These are phyloP conservation scores for Neofusicoccum umdonicola DNA, from an alignment of 2,329 filamentous ascomycete genomes.

Conservation along the genomic window DNA sequence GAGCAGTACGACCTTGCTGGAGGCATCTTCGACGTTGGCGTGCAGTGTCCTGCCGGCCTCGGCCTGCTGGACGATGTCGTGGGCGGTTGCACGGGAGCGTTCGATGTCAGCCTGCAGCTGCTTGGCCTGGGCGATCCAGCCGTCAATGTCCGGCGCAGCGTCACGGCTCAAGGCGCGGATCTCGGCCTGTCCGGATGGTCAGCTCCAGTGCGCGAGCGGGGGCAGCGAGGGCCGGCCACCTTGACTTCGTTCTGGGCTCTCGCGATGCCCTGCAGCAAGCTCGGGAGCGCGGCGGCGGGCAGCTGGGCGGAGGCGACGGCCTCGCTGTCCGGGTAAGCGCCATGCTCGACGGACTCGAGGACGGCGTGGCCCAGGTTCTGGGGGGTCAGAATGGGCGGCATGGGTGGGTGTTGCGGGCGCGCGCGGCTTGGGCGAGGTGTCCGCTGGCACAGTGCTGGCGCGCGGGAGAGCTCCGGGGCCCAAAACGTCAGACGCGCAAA, in stretches of 20 bases:
- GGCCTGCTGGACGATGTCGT: constrained; percentile 75
- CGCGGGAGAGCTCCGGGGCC: constrained; percentile 13
- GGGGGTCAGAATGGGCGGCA: constrained; percentile 28
- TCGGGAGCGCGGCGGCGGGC: constrained; percentile 47
- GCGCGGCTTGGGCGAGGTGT: background rate
- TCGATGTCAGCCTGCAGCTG: constrained; percentile 83
- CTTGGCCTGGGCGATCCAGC: constrained; percentile 83
- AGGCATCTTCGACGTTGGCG: constrained; percentile 61
- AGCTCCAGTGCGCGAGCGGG: constrained; percentile 22
- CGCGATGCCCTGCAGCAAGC: constrained; percentile 50
- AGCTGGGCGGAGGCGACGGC: constrained; percentile 54
- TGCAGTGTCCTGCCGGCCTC: constrained; percentile 66
- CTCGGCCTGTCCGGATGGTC: constrained; percentile 53
- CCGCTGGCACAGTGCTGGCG: background rate
- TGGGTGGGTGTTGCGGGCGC: background rate
- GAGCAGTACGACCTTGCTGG: constrained; percentile 54
- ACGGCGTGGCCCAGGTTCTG: constrained; percentile 57
- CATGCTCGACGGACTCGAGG: constrained; percentile 61
- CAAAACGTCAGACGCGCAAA: constrained; percentile 1
- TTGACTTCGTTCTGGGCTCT: constrained; percentile 55
- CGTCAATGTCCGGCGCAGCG: constrained; percentile 74
- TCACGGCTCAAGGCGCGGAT: constrained; percentile 75
- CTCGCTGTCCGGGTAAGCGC: constrained; percentile 57
- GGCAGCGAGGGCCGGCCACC: constrained; percentile 32
- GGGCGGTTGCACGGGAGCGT: constrained; percentile 73